Evolutionary conservation across 2,329 filamentous ascomycete species (phyloP), one percentile per base, ranked within the genome.

Genomic region (Alternaria sp.): DNA sequence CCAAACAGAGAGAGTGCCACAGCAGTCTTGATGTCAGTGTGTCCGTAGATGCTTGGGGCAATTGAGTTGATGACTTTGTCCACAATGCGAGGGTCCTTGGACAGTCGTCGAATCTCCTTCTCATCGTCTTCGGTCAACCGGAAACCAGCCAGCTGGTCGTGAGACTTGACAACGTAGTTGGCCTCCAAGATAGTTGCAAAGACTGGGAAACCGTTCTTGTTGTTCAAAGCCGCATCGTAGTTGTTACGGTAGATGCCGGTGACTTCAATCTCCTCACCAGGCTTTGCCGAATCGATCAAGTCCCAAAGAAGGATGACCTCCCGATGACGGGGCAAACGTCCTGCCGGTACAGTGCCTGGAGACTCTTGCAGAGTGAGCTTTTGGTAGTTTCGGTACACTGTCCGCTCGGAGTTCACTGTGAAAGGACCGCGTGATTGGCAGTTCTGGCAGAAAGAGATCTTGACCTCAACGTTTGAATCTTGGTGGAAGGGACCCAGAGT

Each of bases 161-260:
- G 96, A 0, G 95, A 91, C 81, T 99, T 99, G 81, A 98, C 90
- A 6, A 98, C 89, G 71, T 99, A 94, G 81, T 99, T 99, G 25
- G 96, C 96, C 81, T 99, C 96, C 5, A 99, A 87, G 62, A 99
- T 96, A 0, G 96, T 99, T 5, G 96, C 95, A 80, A 99, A 99
- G 36, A 99, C 96, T 0, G 96, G 96, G 82, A 99, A 98, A 5
- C 96, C 96, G 77, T 98, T 99, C 76, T 96, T 95, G 83, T 97
- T 98, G 83, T 99, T 99, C 58, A 99, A 87, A 72, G 97, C 93
- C 4, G 96, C 94, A 78, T 98, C 95, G 76, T 97, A 99, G 83
- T 96, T 98, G 85, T 99, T 99, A 73, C 93, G 91, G 83, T 99
- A 99, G 71, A 97, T 92, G 67, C 96, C 96, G 8, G 94, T 98